A percentile compares a stretch with the other conserved stretches of the same genome.
These are phyloP conservation scores for Silene latifolia DNA, from an alignment of 148 eudicot species.

Conservation along the genomic window DNA sequence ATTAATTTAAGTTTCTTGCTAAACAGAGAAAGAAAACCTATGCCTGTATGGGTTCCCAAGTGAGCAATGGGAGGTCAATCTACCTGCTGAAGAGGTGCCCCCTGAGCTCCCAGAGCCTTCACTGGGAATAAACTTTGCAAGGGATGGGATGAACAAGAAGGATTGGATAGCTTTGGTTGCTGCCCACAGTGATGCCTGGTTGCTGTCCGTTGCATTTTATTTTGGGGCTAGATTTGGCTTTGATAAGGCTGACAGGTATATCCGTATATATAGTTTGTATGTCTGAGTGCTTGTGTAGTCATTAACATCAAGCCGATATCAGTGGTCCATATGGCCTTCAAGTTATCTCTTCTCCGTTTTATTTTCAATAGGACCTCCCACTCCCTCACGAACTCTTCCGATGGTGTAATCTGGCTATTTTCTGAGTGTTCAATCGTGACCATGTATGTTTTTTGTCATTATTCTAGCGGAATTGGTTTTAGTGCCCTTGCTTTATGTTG, in stretches of 20 bases:
- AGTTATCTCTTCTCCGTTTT: background rate
- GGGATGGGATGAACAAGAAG: constrained; percentile 85
- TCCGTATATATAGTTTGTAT: background rate
- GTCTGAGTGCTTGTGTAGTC: background rate
- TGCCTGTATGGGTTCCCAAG: constrained; percentile 81
- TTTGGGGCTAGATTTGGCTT: constrained; percentile 90
- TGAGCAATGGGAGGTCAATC: constrained; percentile 89
- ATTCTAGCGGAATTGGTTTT: background rate
- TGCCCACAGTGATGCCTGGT: constrained; percentile 89
- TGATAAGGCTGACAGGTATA: constrained; percentile 80
- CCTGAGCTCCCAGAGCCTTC: constrained; percentile 94
- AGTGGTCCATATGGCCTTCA: background rate
- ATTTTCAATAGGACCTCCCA: no score
- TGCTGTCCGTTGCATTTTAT: constrained; percentile 82
- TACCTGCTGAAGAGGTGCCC: constrained; percentile 93
- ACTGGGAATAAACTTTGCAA: constrained; percentile 84
- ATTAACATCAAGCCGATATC: background rate
- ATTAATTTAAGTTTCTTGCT: constrained; percentile 17
- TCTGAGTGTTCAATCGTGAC: no score
- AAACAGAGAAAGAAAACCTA: constrained; percentile 76
- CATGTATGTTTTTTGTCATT: background rate
- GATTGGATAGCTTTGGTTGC: constrained; percentile 91
- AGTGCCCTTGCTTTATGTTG: background rate
- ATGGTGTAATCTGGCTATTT: no score
- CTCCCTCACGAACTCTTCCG: no score